Evolutionary conservation across 495 filamentous ascomycete genomes (phyloP), one percentile per base, ranked within the genome.

Genomic region (Xylaria flabelliformis): DNA sequence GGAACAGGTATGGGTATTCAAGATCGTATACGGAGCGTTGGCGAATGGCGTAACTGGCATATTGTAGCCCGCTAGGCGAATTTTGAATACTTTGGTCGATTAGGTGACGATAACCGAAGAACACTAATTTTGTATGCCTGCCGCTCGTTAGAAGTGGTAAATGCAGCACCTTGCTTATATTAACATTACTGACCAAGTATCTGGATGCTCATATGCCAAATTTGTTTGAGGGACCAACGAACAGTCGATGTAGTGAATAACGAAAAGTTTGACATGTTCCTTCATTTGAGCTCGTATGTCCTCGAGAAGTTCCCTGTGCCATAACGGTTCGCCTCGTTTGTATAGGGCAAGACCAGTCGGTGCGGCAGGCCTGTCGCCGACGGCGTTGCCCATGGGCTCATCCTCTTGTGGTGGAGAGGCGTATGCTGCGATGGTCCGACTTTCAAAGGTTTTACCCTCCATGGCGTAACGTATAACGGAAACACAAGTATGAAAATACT

Each of bases 221-320:
- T 46, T 64, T 4, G 0, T 10, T 1, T 24, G 4, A n/a, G 0
- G 2, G 8, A 12, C 9, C 3, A 9, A 0, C 9, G 0, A 13
- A n/a, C 19, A n/a, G 10, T 39, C 12, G 32, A 42, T 21, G 17
- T 0, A 34, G 19, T 41, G n/a, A n/a, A 21, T 1, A 12, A 41
- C 2, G n/a, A 62, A 42, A 9, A 12, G 3, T 1, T 5, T 5
- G 15, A 24, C 13, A 39, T 50, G 15, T 7, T 21, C 5, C 0
- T 66, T 5, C 9, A 66, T 53, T 10, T 66, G 64, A 2, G 2
- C 26, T 15, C 36, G 26, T 4, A 24, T 3, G 21, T 66, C 17
- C 8, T 39, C 12, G 12, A 66, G 64, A 2, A 2, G 39, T 39
- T 0, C 3, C 32, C 7, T 48, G 4, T 26, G 53, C 64, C 64